Base-by-base conservation (phyloP, 805 yeast genomes). In the Saturnispora zaruensis region DNA sequence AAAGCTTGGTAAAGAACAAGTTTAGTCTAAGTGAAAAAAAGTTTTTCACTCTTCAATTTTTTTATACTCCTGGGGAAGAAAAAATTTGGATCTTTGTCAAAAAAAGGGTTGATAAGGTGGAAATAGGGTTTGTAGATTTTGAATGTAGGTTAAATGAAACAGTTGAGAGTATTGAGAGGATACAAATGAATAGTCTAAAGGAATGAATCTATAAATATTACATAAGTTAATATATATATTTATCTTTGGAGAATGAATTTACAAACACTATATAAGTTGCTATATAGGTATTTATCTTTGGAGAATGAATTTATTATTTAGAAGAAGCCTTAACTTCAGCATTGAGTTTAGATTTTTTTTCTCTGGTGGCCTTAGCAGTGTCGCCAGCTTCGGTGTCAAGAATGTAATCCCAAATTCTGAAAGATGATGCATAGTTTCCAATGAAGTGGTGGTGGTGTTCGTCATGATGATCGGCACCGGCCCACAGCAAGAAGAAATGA, bases 381-480 rank as follows among this genome's bases (percentile, higher is more conserved):
- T 82, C 82, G 53, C 95, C 95, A 57, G 91, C 87, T 69, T 87
- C 95, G n/a, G 99, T 90, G 66, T 84, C 83, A 58, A 91, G 72
- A 55, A 81, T 64, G 69, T 71, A 85, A 71, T 91, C 99, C 95
- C 96, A 89, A 87, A 95, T 87, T 72, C 97, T 83, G 78, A 91
- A 93, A 34, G 90, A 81, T 42, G 96, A 85, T 26, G 97, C 93
- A 67, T 88, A 91, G 69, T 90, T 89, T 57, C 98, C 98, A 59
- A 88, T 85, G 70, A 91, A 91, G 72, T 84, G 89, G 66, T 87
- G 95, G 67, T 91, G 99, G 66, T 91, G 99, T 69, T 87, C 87
- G 69, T 91, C 99, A 66, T 91, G 98, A 69, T 91, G 98, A 62
- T 87, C 96, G 21, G 97, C 96, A 57, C 98, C 98, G 4, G 97